Conservation (phyloP, 2,329 filamentous ascomycete genomes). For the Fusarium verrucosum region DNA sequence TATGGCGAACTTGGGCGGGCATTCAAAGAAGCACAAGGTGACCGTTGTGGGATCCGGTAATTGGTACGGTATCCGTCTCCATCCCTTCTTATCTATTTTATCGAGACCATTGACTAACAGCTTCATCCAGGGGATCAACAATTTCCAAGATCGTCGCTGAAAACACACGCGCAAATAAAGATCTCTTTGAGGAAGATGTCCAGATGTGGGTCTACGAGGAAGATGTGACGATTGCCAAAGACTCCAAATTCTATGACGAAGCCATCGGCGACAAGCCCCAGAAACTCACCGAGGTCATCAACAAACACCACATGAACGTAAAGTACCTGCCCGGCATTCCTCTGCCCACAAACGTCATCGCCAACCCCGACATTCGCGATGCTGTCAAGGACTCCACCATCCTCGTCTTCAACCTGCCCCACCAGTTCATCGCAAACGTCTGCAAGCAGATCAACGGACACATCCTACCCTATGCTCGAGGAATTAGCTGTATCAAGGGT, state of each 20-base stretch:
- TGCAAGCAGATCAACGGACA: conserved; percentile 87
- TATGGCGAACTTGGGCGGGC: conserved; percentile 56
- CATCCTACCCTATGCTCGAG: conserved; percentile 89
- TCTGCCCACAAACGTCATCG: conserved; percentile 83
- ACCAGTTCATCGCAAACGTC: conserved; percentile 92
- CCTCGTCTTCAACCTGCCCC: conserved; percentile 94
- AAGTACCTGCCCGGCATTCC: conserved; percentile 94
- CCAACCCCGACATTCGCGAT: conserved; percentile 82
- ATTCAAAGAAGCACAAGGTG: conserved; percentile 85
- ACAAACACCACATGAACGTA: conserved; percentile 91
- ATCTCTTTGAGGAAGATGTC: conserved; percentile 86
- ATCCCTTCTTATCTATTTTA: neutral
- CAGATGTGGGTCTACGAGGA: conserved; percentile 99
- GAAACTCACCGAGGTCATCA: conserved; percentile 92
- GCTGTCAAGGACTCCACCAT: conserved; percentile 86
- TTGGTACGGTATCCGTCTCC: conserved; percentile 68
- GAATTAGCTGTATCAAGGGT: conserved; percentile 98
- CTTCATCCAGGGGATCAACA: conserved; percentile 80
- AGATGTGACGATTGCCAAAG: conserved; percentile 76
- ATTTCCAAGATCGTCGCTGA: conserved; percentile 98
- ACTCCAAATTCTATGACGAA: conserved; percentile 76
- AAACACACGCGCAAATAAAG: conserved; percentile 80
- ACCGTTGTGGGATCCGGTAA: conserved; percentile 96
- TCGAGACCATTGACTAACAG: neutral
- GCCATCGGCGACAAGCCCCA: conserved; percentile 72